Evolutionary conservation across 371 early-diverging fungal species (phyloP).

Genomic region (Dichotomocladium elegans): DNA sequence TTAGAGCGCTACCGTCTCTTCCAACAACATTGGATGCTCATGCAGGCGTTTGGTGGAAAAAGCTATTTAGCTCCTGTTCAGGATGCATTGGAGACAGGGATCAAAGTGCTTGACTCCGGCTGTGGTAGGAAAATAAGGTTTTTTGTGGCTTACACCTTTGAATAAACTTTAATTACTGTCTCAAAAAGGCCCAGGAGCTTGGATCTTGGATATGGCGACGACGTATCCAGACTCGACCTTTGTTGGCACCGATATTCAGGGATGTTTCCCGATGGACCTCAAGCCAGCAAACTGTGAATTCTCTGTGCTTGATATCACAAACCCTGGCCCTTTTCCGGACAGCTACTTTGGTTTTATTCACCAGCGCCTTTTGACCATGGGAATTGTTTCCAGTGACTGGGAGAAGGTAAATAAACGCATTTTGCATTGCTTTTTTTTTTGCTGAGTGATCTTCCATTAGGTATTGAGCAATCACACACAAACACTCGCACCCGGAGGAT

Average conservation of each 20-base stretch:
- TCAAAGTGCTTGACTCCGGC: constrained; percentile 16
- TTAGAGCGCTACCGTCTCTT: too few species aligned
- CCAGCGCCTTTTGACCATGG: constrained; percentile 34
- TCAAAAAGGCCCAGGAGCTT: constrained; percentile 24
- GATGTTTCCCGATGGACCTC: constrained; percentile 8
- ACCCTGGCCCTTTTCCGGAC: constrained; percentile 52
- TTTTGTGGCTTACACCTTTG: neutral
- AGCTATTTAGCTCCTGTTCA: constrained; percentile 4
- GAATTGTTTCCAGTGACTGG: constrained; percentile 12
- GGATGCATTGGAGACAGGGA: constrained; percentile 10
- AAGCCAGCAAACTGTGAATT: constrained; percentile 35
- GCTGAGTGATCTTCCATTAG: too few species aligned
- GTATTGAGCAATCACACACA: too few species aligned
- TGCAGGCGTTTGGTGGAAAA: neutral
- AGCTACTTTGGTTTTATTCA: constrained; percentile 52
- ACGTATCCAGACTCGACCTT: constrained; percentile 16
- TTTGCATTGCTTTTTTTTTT: too few species aligned
- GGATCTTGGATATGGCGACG: constrained; percentile 18
- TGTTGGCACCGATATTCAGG: constrained; percentile 12
- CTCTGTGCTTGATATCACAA: constrained; percentile 43
- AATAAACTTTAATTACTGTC: neutral
- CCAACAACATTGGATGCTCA: neutral
- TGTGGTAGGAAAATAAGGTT: constrained; percentile 6
- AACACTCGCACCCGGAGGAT: too few species aligned
- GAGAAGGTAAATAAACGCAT: too few species aligned